phyloP scores from a whole-genome alignment of 345 rosid species.

The Ricinus communis region DNA sequence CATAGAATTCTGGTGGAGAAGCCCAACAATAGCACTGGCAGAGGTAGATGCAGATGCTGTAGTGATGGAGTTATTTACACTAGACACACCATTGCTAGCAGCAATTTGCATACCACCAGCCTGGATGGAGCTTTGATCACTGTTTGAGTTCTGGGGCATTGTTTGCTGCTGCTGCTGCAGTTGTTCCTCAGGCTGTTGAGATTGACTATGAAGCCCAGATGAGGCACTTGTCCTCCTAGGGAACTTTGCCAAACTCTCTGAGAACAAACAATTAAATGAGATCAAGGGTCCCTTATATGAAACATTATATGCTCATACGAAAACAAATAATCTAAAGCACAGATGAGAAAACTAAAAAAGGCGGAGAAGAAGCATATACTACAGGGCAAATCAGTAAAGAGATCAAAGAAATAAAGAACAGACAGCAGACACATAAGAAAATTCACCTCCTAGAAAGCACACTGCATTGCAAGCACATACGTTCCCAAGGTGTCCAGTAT shows the following conservation, averaged over 20 bases:
- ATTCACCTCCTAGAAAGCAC: background rate
- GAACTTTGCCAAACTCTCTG: constrained; percentile 96
- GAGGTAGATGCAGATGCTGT: constrained; percentile 61
- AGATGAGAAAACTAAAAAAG: background rate
- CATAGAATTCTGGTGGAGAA: constrained; percentile 89
- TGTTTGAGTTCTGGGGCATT: constrained; percentile 44
- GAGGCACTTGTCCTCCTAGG: constrained; percentile 70
- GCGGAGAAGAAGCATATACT: background rate
- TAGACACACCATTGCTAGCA: constrained; percentile 49
- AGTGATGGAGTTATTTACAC: constrained; percentile 56
- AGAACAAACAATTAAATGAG: constrained; percentile 10
- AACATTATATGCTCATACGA: background rate
- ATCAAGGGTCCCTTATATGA: background rate
- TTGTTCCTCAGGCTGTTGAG: constrained; percentile 67
- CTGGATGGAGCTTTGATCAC: constrained; percentile 56
- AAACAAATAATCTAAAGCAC: background rate
- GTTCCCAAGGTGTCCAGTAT: too few species aligned
- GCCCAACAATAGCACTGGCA: constrained; percentile 74
- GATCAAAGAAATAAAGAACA: background rate
- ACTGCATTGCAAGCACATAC: background rate
- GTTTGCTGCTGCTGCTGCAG: constrained; percentile 54
- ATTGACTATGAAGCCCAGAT: constrained; percentile 50
- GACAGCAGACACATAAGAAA: background rate
- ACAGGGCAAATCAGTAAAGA: background rate
- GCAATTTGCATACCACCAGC: constrained; percentile 45